Evolutionary conservation across 345 rosid genomes (phyloP).

Genomic region (Melaleuca alternifolia): DNA sequence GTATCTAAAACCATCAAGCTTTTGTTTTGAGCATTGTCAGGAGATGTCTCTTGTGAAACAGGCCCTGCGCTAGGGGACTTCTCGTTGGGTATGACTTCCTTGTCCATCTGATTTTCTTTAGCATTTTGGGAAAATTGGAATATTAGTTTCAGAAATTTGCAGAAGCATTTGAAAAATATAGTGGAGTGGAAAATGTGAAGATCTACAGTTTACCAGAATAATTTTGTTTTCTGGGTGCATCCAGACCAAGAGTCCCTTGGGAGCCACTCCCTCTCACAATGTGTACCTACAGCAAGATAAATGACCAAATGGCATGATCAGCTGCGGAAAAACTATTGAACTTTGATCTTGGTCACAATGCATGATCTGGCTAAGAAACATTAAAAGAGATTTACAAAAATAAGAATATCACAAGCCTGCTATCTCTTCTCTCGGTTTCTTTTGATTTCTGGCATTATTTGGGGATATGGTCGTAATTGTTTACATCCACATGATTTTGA

Average conservation of each 20-base stretch:
- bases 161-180: not conserved
- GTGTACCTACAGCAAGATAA: slow-evolving; percentile 3
- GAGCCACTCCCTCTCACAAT: not conserved
- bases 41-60: not conserved
- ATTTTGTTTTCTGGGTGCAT: not conserved
- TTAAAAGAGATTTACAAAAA: not conserved
- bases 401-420: not conserved
- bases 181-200: not conserved
- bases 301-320: not conserved
- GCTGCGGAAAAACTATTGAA: not conserved
- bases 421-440: not conserved
- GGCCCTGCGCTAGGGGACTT: not conserved
- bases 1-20: not conserved
- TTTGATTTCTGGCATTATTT: not conserved
- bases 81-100: not conserved
- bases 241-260: not conserved
- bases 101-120: not conserved
- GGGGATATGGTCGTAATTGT: not conserved
- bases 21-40: not conserved
- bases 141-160: not conserved
- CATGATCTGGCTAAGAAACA: not conserved
- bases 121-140: not conserved
- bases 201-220: not conserved
- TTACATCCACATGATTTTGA: not conserved
- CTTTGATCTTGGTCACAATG: not conserved